Percentiles rank a stretch among this genome's conserved stretches.
Conservation (phyloP, 2,329 filamentous ascomycete species). For the Aspergillus luchuensis region DNA sequence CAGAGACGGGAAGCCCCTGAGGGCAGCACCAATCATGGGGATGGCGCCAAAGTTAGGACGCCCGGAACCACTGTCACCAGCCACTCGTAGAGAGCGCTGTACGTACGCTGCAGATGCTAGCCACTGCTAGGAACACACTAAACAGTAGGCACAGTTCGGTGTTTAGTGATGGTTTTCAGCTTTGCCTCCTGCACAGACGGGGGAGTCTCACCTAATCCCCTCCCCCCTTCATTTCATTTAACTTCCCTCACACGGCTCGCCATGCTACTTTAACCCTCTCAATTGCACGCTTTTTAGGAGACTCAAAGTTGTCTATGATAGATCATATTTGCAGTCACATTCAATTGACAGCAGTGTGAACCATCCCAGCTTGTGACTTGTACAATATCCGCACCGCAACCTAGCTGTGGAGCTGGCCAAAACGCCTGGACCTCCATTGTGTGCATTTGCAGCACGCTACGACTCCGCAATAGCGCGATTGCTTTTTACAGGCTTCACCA, state of each 20-base stretch:
- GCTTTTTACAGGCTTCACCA: constrained; percentile 15
- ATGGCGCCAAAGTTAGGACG: neutral
- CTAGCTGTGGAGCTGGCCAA: constrained; percentile 20
- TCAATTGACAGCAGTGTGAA: neutral
- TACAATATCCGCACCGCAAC: constrained; percentile 6
- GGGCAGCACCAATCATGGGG: neutral
- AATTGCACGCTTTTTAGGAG: neutral
- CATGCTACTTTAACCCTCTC: neutral
- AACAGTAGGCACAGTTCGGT: neutral
- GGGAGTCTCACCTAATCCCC: constrained; percentile 4
- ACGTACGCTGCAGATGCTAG: neutral
- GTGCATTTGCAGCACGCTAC: constrained; percentile 19
- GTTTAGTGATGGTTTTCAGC: neutral
- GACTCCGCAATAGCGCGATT: constrained; percentile 19
- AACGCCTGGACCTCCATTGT: constrained; percentile 23
- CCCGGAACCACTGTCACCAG: neutral
- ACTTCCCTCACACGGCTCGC: neutral
- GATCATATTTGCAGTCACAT: neutral
- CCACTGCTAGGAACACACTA: neutral
- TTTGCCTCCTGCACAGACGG: constrained; percentile 4
- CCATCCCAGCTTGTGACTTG: neutral
- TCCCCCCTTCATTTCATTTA: constrained; percentile 1
- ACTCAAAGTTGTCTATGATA: neutral
- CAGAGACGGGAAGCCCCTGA: constrained; percentile 2
- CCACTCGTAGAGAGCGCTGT: neutral